Evolutionary conservation across 2,329 filamentous ascomycete species (phyloP).

Genomic region (Microdochium paspali): DNA sequence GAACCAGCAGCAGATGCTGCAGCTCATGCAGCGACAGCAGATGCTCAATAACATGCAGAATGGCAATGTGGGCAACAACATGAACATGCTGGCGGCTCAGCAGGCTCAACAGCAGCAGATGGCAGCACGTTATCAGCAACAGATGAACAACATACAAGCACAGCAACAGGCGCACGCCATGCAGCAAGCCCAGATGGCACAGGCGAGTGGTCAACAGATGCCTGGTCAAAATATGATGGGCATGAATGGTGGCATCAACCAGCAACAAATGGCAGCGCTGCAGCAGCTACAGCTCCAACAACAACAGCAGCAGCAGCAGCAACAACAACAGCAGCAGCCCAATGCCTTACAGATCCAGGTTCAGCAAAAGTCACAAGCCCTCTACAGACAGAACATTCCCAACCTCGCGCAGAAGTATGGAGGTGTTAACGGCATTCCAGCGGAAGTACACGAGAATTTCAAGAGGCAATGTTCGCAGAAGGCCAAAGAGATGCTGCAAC

Average conservation of each 20-base stretch:
- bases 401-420: slow-evolving; percentile 26
- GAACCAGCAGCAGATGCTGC: slow-evolving; percentile 30
- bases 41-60: slow-evolving; percentile 19
- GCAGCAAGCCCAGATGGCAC: slow-evolving; percentile 24
- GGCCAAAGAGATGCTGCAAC: slow-evolving; percentile 26
- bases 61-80: slow-evolving; percentile 23
- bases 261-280: slow-evolving; percentile 18
- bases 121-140: slow-evolving; percentile 20
- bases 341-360: slow-evolving; percentile 15
- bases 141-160: slow-evolving; percentile 20
- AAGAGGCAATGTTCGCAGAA: slow-evolving; percentile 29
- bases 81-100: slow-evolving; percentile 15
- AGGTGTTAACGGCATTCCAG: slow-evolving; percentile 33
- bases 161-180: slow-evolving; percentile 28
- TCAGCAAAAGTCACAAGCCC: slow-evolving; percentile 14
- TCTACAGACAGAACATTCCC: slow-evolving; percentile 30
- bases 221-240: slow-evolving; percentile 33
- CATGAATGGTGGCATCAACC: slow-evolving; percentile 17
- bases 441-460: slow-evolving; percentile 32
- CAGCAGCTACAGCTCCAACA: slow-evolving; percentile 18
- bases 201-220: slow-evolving; percentile 28
- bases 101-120: slow-evolving; percentile 32
- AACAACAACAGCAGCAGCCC: slow-evolving; percentile 15
- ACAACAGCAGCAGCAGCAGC: slow-evolving; percentile 20
- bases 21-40: slow-evolving; percentile 20